phyloP scores from a whole-genome alignment of 768 basidiomycete genomes.

The Mycena epipterygia region DNA sequence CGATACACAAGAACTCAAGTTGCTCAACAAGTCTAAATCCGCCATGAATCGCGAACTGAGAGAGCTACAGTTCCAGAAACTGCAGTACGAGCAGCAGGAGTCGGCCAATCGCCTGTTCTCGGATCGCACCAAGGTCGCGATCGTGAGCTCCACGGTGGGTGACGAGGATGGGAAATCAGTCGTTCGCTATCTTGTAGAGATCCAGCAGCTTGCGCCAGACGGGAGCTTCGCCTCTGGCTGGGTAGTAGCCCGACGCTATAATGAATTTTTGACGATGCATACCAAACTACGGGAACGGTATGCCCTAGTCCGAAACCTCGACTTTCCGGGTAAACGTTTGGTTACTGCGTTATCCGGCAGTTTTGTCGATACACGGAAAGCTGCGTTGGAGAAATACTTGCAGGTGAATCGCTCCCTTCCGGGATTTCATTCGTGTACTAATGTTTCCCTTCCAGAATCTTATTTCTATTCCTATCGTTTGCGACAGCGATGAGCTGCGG shows the following conservation, averaged over 20 bases:
- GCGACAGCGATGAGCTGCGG: constrained; percentile 85
- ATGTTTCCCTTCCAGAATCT: constrained; percentile 65
- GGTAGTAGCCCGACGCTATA: constrained; percentile 94
- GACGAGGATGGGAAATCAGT: constrained; percentile 92
- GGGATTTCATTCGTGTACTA: not conserved
- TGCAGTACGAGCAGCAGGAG: constrained; percentile 95
- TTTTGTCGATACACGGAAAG: constrained; percentile 86
- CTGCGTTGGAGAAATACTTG: constrained; percentile 89
- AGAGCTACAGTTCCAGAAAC: constrained; percentile 89
- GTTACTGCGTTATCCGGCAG: constrained; percentile 89
- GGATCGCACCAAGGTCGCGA: constrained; percentile 85
- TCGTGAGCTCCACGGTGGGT: constrained; percentile 85
- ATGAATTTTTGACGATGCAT: constrained; percentile 94
- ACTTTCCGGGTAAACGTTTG: constrained; percentile 95
- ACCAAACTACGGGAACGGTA: constrained; percentile 86
- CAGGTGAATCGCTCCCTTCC: constrained; percentile 69
- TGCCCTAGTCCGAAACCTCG: constrained; percentile 73
- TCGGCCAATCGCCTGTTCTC: constrained; percentile 89
- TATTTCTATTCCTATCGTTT: constrained; percentile 79
- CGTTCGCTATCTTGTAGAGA: constrained; percentile 91
- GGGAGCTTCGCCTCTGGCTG: constrained; percentile 88
- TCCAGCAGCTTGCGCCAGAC: constrained; percentile 88
- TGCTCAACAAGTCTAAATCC: constrained; percentile 86
- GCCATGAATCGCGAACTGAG: constrained; percentile 87
- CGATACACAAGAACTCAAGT: constrained; percentile 85